A percentile compares a stretch with the other conserved stretches of the same genome.
These are phyloP conservation scores for Backusella liffmaniae DNA, from an alignment of 192 early-diverging fungal genomes.

Conservation along the genomic window DNA sequence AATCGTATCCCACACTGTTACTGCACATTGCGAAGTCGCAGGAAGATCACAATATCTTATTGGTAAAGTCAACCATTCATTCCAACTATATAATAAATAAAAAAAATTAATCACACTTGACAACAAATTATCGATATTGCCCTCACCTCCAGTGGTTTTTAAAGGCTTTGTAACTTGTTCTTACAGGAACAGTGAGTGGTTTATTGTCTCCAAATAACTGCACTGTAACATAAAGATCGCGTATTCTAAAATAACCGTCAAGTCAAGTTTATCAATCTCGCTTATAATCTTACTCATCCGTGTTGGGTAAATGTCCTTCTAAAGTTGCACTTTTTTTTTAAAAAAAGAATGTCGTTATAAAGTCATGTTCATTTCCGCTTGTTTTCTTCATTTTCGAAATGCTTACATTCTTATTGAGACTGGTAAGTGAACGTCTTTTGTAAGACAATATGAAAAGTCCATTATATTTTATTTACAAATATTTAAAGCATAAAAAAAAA, in stretches of 20 bases:
- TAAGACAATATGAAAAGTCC: conserved; percentile 74
- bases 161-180: conserved; percentile 67
- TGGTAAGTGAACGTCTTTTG: conserved; percentile 60
- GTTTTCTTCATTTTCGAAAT: background rate
- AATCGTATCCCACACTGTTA: conserved; percentile 80
- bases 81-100: conserved; percentile 61
- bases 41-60: conserved; percentile 87
- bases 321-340: conserved; percentile 30
- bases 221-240: conserved; percentile 64
- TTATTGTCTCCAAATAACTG: conserved; percentile 72
- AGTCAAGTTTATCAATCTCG: conserved; percentile 6
- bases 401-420: conserved; percentile 64
- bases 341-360: too few species aligned
- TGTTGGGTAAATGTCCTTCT: conserved; percentile 22
- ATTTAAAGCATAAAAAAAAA: background rate
- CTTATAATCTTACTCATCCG: background rate
- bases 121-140: background rate
- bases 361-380: background rate
- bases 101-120: background rate
- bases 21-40: conserved; percentile 59
- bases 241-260: conserved; percentile 36
- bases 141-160: conserved; percentile 55
- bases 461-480: conserved; percentile 19
- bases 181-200: conserved; percentile 60
- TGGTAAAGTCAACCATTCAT: conserved; percentile 92